Base-by-base conservation (phyloP, 176 grass and related monocot species). In the Hsuehochloa calcarea region DNA sequence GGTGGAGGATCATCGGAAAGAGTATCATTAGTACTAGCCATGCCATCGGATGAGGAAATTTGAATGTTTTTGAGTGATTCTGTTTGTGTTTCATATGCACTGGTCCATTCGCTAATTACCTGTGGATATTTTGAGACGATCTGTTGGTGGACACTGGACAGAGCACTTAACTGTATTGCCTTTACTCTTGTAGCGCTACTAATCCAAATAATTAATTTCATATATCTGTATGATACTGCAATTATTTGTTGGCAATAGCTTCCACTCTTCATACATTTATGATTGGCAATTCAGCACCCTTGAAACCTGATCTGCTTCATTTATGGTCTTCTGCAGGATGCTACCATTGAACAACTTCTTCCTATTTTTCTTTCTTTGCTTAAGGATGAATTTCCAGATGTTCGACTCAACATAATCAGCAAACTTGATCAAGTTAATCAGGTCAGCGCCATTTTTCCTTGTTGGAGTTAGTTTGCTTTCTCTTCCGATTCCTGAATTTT, bases 371-470 rank as follows among this genome's bases (percentile, higher is more conserved):
- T 98, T 69, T 95, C 96, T 84, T 89, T 98, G 89, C 86, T 98
- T 15, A 93, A 98, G 84, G 96, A 95, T 67, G 96, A 98, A 52
- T 98, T 98, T 84, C 96, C 96, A 87, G 96, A 98, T 89, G 96
- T 98, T 66, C 91, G 96, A 71, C 89, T 98, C 44, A 95, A 95
- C 81, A 95, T 98, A 87, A 98, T 98, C 35, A 98, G 96, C 81
- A 98, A 98, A 86, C 93, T 98, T 31, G 95, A 97, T 88, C 92
- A 97, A 92, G 95, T 97, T 41, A 97, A 95, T 85, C 96, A 98
- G 89, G 96, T 92, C 2, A 68, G 72, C 69, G 16, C 20, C 13
- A 62, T 72, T 68, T 77, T 50, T 46, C 25, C 10, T 69, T 44
- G 6, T 61, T 77, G 49, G 7, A n/a, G 37, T 67, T 55, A 52